A percentile compares a stretch with the other conserved stretches of the same genome.
phyloP scores from a whole-genome alignment of 2,329 filamentous ascomycete genomes.

The Aspergillus terreus region DNA sequence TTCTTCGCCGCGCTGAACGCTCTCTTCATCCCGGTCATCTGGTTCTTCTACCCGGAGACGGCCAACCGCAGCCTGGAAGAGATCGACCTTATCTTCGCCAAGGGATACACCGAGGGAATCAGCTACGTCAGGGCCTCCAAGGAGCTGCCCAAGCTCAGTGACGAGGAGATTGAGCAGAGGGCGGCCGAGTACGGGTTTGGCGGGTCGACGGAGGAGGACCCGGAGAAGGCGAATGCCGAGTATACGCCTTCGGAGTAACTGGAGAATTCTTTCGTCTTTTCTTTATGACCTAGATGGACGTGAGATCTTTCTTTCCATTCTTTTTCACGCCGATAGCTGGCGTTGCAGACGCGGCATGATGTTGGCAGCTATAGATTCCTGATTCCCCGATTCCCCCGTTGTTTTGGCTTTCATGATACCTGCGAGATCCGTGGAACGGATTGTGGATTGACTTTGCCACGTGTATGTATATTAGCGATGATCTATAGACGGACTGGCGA shows the following conservation, averaged over 20 bases:
- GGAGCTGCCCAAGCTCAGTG: conserved; percentile 31
- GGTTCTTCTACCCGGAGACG: conserved; percentile 54
- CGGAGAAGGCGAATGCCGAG: conserved; percentile 22
- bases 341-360: neutral
- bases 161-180: conserved; percentile 33
- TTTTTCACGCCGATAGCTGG: neutral
- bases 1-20: conserved; percentile 43
- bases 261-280: neutral
- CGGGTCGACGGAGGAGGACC: conserved; percentile 11
- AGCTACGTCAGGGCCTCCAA: conserved; percentile 33
- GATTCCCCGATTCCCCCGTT: neutral
- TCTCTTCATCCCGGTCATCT: conserved; percentile 50
- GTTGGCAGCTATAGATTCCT: conserved; percentile 1
- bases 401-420: conserved; percentile 4
- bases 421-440: conserved; percentile 6
- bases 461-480: conserved; percentile 13
- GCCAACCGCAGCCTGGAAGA: conserved; percentile 43
- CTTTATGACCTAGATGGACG: too few relatives aligned
- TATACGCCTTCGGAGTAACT: conserved; percentile 12
- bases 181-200: conserved; percentile 30
- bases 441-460: neutral
- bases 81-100: conserved; percentile 44
- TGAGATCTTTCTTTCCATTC: neutral
- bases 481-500: neutral
- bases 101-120: conserved; percentile 42